Evolutionary conservation across 139 green algal species (phyloP).

Genomic region (Coelastrella sp.): DNA sequence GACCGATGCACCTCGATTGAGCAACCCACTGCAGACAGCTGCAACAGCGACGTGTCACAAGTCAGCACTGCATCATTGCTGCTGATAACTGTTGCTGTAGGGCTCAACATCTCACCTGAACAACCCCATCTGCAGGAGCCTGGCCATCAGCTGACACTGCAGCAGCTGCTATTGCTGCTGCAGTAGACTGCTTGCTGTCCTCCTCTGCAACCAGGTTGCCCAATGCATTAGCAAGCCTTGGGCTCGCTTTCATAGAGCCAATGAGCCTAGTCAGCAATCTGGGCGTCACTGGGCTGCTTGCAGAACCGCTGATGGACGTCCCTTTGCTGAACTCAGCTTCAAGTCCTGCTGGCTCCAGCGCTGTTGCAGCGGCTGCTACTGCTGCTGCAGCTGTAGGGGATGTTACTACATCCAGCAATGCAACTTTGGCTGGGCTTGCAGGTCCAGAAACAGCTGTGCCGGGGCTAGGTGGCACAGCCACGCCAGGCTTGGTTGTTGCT

Average conservation of each 20-base stretch:
- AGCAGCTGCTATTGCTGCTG: background rate
- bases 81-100: background rate
- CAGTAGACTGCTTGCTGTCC: background rate
- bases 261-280: background rate
- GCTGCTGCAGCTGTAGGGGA: background rate
- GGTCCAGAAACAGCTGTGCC: background rate
- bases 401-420: background rate
- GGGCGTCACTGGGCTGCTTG: background rate
- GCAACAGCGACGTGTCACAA: background rate
- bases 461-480: background rate
- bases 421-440: background rate
- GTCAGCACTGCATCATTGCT: background rate
- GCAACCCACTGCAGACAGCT: no score
- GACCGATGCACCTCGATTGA: no score
- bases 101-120: background rate
- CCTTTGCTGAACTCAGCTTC: no score
- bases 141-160: background rate
- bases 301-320: background rate
- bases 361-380: background rate
- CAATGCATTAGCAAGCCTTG: background rate
- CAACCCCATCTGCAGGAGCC: background rate
- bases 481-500: background rate
- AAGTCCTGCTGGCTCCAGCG: background rate
- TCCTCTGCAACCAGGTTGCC: slow-evolving; percentile 35
- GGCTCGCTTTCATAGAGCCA: background rate